A percentile compares a stretch with the other conserved stretches of the same genome.
Conservation (phyloP, 1,284 basidiomycete species). For the Trametes versicolor region DNA sequence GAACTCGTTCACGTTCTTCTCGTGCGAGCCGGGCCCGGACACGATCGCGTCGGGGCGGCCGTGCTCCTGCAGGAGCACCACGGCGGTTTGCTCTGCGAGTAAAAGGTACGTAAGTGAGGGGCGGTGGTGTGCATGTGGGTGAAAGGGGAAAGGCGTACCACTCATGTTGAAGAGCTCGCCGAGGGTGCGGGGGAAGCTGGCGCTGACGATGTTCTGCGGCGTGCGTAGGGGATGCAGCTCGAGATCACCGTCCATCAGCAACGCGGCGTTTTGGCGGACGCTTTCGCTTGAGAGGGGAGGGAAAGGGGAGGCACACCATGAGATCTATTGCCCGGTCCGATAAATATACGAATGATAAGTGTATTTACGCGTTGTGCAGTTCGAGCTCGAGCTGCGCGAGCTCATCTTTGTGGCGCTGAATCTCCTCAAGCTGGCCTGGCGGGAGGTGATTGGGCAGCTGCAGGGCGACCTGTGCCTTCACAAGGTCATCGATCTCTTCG, state of each 20-base stretch:
- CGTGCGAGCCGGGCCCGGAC: constrained; percentile 39
- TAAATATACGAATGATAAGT: neutral
- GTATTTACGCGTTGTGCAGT: constrained; percentile 64
- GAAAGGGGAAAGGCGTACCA: constrained; percentile 42
- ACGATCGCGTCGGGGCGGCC: constrained; percentile 31
- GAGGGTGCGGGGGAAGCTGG: constrained; percentile 56
- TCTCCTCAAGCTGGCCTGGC: constrained; percentile 55
- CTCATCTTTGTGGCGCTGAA: constrained; percentile 55
- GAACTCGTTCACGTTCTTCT: constrained; percentile 60
- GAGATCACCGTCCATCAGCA: constrained; percentile 53
- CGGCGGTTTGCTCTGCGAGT: constrained; percentile 46
- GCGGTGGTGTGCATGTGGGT: no score
- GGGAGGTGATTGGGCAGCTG: constrained; percentile 58
- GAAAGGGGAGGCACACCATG: neutral
- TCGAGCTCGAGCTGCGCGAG: constrained; percentile 58
- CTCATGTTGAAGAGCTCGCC: constrained; percentile 55
- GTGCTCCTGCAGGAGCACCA: constrained; percentile 55
- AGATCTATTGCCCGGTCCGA: neutral
- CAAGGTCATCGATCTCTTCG: constrained; percentile 55
- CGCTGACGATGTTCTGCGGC: constrained; percentile 54
- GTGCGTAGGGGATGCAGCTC: constrained; percentile 56
- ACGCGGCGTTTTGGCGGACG: constrained; percentile 57
- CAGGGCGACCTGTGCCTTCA: constrained; percentile 56
- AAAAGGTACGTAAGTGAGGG: neutral
- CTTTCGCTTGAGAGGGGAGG: constrained; percentile 53